Percentiles rank a stretch among this genome's conserved stretches.
phyloP scores from a whole-genome alignment of 345 rosid species.

The Litchi chinensis region DNA sequence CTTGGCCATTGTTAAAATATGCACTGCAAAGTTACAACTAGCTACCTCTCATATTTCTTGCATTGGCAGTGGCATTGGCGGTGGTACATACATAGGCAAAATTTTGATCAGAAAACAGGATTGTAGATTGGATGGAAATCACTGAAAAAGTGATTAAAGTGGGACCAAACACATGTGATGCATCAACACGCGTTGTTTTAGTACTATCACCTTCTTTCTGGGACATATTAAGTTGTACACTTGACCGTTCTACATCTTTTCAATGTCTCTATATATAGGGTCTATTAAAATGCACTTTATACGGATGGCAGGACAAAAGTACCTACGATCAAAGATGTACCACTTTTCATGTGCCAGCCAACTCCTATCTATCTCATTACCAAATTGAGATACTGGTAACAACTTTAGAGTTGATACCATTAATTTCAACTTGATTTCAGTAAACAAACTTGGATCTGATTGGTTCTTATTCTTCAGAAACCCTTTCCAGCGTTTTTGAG shows the following conservation, averaged over 20 bases:
- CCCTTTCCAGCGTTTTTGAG: too few species aligned
- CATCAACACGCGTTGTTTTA: conserved; percentile 7
- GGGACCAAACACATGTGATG: conserved; percentile 17
- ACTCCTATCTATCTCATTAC: background rate
- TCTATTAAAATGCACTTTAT: conserved; percentile 2
- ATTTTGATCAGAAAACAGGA: background rate
- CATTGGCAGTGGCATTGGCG: background rate
- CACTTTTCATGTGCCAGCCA: background rate
- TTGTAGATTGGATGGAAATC: conserved; percentile 5
- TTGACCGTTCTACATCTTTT: background rate
- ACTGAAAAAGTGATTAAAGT: conserved; percentile 14
- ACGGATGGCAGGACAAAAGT: background rate
- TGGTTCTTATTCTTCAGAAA: too few species aligned
- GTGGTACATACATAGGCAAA: background rate
- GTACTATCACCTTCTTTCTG: conserved; percentile 9
- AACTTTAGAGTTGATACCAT: too few species aligned
- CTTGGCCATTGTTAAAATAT: conserved; percentile 8
- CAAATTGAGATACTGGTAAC: background rate
- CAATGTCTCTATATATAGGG: background rate
- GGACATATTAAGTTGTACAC: background rate
- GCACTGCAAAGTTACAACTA: background rate
- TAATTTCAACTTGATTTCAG: too few species aligned
- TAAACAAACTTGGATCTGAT: too few species aligned
- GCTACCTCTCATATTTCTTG: background rate
- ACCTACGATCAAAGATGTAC: background rate